Conservation (phyloP, 2,329 filamentous ascomycete genomes). For the Epicoccum nigrum region DNA sequence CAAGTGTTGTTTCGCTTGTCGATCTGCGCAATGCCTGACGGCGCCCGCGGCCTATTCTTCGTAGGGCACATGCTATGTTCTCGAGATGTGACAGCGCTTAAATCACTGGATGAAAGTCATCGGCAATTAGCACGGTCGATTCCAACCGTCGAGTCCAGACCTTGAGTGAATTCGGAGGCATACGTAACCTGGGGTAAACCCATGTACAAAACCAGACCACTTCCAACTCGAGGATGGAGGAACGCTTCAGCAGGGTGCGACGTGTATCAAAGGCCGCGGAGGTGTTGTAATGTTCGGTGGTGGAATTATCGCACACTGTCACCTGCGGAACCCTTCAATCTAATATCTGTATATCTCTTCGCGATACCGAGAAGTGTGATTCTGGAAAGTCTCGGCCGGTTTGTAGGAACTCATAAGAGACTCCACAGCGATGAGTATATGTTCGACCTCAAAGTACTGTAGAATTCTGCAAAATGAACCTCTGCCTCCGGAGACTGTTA, state of each 20-base stretch:
- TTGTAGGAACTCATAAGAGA: not conserved
- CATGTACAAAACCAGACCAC: too few species aligned
- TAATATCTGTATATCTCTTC: not conserved
- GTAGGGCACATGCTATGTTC: not conserved
- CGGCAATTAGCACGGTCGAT: too few species aligned
- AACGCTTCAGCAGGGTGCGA: not conserved
- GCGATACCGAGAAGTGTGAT: too few species aligned
- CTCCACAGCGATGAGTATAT: not conserved
- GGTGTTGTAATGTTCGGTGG: not conserved
- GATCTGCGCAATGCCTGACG: constrained; percentile 5
- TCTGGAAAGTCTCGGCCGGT: not conserved
- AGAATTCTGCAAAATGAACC: not conserved
- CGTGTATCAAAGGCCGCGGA: not conserved
- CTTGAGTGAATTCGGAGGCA: not conserved
- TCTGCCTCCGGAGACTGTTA: not conserved
- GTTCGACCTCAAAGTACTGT: constrained; percentile 1
- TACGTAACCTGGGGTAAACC: too few species aligned
- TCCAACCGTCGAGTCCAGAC: not conserved
- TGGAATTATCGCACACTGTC: not conserved
- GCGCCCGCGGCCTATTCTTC: not conserved
- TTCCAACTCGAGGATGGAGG: not conserved
- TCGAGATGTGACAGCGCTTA: too few species aligned
- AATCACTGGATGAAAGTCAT: too few species aligned
- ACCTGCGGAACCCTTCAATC: not conserved
- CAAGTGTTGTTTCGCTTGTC: constrained; percentile 26